phyloP scores from a whole-genome alignment of 192 early-diverging fungal genomes.

The Mortierella hygrophila region DNA sequence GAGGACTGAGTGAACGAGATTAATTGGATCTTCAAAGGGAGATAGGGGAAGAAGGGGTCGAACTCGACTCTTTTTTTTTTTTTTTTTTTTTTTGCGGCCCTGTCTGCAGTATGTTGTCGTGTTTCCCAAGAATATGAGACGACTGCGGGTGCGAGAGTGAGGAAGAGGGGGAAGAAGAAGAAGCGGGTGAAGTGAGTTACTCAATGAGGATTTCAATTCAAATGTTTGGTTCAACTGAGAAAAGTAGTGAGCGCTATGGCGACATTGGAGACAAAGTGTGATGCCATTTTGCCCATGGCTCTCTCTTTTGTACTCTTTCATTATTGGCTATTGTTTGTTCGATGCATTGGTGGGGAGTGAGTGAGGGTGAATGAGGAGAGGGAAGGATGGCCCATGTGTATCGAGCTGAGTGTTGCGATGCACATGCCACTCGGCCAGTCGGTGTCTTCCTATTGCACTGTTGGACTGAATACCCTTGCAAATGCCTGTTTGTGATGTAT shows the following conservation, averaged over 20 bases:
- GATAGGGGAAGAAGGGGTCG: not conserved
- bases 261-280: conserved; percentile 19
- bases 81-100: no score
- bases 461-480: no score
- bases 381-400: not conserved
- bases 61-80: not conserved
- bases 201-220: not conserved
- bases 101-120: not conserved
- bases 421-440: not conserved
- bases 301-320: not conserved
- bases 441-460: not conserved
- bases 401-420: not conserved
- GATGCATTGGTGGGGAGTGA: not conserved
- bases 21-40: not conserved
- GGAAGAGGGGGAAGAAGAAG: not conserved
- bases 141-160: not conserved
- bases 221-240: not conserved
- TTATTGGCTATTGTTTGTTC: conserved; percentile 7
- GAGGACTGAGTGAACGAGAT: not conserved
- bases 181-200: not conserved
- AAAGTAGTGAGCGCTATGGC: conserved; percentile 13
- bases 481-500: no score
- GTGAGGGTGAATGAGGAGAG: not conserved
- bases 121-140: not conserved
- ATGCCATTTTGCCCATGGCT: conserved; percentile 19